Base-by-base conservation (phyloP, 345 rosid genomes). In the Laguncularia racemosa region DNA sequence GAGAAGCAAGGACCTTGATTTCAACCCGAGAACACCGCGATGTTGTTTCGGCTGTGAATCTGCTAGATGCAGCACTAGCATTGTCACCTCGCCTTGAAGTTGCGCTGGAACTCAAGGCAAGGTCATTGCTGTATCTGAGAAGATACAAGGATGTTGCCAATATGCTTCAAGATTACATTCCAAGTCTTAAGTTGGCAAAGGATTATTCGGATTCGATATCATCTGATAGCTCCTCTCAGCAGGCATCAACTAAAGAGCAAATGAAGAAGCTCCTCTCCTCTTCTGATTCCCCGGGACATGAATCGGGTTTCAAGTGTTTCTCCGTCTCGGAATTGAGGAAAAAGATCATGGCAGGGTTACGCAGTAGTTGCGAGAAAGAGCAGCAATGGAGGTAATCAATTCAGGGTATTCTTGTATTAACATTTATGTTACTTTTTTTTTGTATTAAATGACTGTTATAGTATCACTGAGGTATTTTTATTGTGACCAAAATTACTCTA, bases 151-250 rank as follows among this genome's bases (percentile, higher is more conserved):
- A 84, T 40, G 86, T 89, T 4, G 90, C 91, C 15, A 71, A 89
- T 69, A 74, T 89, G 93, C 89, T 92, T 23, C 95, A 86, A 45
- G 96, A 84, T 57, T 89, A 83, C 56, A 89, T 89, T 57, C 97
- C 97, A 0, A 89, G 97, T 66, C 75, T 86, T 19, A 74, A 81
- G 53, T 69, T 84, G 50, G 68, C 81, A 0, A 62, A 54, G 16
- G 95, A 84, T 0, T 90, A 90, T 20, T 76, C 82, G 3, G 76
- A 78, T 13, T 78, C 87, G 0, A 57, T 64, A 7, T 78, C 68
- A 6, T 81, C 81, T 10, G 92, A 83, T 16, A 57, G 57, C 68
- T 82, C 84, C 3, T 86, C 89, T 4, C 73, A 70, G 19, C 76
- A 59, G n/a, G 40, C 40, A 33, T 67, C 74, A 17, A 72, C 75